Evolutionary conservation across 2,329 filamentous ascomycete species (phyloP).

Genomic region (Epichloe brachyelytri): DNA sequence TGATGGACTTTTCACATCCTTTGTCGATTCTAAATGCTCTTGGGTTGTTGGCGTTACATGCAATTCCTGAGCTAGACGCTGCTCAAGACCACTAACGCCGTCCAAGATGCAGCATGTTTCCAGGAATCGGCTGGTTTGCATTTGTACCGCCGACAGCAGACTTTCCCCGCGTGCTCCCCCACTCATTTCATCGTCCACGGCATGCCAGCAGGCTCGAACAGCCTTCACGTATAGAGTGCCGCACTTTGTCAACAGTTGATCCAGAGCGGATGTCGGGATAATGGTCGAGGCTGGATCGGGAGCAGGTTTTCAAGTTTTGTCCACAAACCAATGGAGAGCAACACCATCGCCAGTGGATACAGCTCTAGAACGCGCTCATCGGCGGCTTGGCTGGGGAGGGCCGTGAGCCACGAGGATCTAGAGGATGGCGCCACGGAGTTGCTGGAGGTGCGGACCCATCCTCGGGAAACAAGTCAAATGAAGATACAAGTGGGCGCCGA

Average conservation of each 20-base stretch:
- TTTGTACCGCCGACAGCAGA: conserved; percentile 39
- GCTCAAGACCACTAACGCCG: conserved; percentile 42
- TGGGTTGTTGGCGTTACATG: conserved; percentile 11
- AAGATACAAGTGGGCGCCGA: conserved; percentile 55
- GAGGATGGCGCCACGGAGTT: conserved; percentile 43
- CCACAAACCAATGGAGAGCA: conserved; percentile 68
- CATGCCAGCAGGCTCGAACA: conserved; percentile 57
- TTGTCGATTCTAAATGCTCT: not conserved
- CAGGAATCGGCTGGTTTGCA: conserved; percentile 42
- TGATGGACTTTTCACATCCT: conserved; percentile 1
- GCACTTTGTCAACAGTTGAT: conserved; percentile 53
- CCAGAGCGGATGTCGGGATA: conserved; percentile 47
- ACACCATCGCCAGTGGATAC: conserved; percentile 59
- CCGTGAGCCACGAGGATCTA: conserved; percentile 41
- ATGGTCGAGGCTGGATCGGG: conserved; percentile 30
- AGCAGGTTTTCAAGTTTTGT: conserved; percentile 46
- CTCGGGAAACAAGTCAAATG: conserved; percentile 56
- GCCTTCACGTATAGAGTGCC: conserved; percentile 65
- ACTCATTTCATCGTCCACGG: conserved; percentile 49
- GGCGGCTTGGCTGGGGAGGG: conserved; percentile 35
- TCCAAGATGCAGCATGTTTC: conserved; percentile 50
- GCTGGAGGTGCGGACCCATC: conserved; percentile 9
- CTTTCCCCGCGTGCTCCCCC: conserved; percentile 34
- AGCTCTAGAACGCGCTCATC: conserved; percentile 52
- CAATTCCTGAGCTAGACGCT: conserved; percentile 36